phyloP scores from a whole-genome alignment of 768 basidiomycete genomes.

The Boletellus ananiceps region DNA sequence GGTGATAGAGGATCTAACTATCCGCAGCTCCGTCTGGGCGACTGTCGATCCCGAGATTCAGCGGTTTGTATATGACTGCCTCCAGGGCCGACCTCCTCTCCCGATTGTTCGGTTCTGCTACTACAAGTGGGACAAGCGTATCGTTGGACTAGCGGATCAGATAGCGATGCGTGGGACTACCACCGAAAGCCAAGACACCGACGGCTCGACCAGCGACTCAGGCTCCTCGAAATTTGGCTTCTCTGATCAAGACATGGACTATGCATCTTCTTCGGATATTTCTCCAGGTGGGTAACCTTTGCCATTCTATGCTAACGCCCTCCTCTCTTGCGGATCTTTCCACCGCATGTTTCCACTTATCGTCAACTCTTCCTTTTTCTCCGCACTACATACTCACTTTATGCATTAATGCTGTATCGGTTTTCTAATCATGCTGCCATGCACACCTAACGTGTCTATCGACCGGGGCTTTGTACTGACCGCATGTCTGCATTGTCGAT shows the following conservation, averaged over 20 bases:
- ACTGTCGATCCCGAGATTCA: constrained; percentile 1
- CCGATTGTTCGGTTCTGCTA: constrained; percentile 11
- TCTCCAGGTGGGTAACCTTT: constrained; percentile 2
- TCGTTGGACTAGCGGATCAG: constrained; percentile 15
- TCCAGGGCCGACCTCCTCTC: constrained; percentile 3
- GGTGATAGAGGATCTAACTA: not conserved
- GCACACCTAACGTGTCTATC: not conserved
- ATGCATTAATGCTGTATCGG: not conserved
- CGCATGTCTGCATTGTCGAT: not conserved
- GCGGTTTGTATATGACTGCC: not conserved
- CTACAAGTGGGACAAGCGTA: constrained; percentile 19
- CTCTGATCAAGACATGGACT: no score
- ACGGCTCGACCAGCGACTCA: not conserved
- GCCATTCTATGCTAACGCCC: not conserved
- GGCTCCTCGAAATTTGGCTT: not conserved
- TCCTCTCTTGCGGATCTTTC: not conserved
- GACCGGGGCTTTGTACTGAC: constrained; percentile 13
- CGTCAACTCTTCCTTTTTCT: not conserved
- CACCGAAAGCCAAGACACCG: not conserved
- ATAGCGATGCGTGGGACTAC: not conserved
- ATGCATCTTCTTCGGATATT: not conserved
- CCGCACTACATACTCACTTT: not conserved
- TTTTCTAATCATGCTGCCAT: not conserved
- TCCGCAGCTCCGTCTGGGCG: constrained; percentile 4
- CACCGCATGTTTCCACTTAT: not conserved